These are phyloP conservation scores for Wickerhamomyces sp. DNA, from an alignment of 1,139 yeast species.

Conservation along the genomic window DNA sequence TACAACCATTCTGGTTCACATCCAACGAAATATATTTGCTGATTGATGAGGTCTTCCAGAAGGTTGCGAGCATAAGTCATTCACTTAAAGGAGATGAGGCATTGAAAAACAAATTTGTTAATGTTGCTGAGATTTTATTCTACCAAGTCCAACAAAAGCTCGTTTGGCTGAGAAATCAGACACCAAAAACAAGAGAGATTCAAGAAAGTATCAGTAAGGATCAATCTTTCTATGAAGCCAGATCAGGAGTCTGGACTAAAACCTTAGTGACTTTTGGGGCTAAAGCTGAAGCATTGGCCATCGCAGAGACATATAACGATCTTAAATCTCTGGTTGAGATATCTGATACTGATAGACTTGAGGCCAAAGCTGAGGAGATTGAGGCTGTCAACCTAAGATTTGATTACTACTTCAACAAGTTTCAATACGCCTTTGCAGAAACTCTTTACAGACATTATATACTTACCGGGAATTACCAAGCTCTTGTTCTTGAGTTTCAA, in stretches of 20 bases:
- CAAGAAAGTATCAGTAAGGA: constrained; percentile 16
- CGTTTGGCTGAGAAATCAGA: constrained; percentile 25
- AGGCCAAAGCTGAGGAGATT: constrained; percentile 28
- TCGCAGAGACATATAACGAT: constrained; percentile 66
- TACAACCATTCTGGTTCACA: constrained; percentile 32
- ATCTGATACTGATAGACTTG: constrained; percentile 48
- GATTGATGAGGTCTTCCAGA: constrained; percentile 28
- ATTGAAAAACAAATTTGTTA: constrained; percentile 22
- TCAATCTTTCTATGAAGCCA: constrained; percentile 23
- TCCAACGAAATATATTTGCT: constrained; percentile 19
- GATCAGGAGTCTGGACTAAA: constrained; percentile 48
- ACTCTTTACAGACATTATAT: constrained; percentile 60
- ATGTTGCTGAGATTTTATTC: constrained; percentile 30
- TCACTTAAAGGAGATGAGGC: constrained; percentile 2
- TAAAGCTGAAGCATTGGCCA: constrained; percentile 48
- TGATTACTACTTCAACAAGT: constrained; percentile 51
- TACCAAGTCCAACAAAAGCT: constrained; percentile 30
- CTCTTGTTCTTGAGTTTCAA: constrained; percentile 54
- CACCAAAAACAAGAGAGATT: constrained; percentile 22
- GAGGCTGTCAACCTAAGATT: constrained; percentile 33
- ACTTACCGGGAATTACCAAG: constrained; percentile 45
- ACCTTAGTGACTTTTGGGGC: constrained; percentile 44
- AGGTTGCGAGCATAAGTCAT: constrained; percentile 18
- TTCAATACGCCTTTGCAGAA: constrained; percentile 66
- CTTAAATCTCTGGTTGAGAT: constrained; percentile 62